These are phyloP conservation scores for Panicum hallii DNA, from an alignment of 202 grass and related monocot species.

Conservation along the genomic window DNA sequence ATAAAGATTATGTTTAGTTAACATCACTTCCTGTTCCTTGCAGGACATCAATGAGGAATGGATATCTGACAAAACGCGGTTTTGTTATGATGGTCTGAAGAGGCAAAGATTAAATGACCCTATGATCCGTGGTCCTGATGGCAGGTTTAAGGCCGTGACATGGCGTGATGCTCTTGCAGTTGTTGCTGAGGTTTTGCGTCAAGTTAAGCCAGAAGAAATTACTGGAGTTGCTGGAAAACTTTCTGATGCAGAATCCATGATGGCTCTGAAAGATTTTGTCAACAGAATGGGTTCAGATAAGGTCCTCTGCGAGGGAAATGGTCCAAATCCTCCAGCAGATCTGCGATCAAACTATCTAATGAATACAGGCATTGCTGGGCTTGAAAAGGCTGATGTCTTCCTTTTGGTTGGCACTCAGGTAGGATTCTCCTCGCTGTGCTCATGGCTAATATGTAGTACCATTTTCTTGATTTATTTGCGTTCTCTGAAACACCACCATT, in stretches of 20 bases:
- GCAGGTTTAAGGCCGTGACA: constrained; percentile 85
- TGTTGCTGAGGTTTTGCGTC: constrained; percentile 84
- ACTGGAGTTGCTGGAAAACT: constrained; percentile 91
- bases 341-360: constrained; percentile 86
- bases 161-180: constrained; percentile 91
- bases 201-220: constrained; percentile 94
- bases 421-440: constrained; percentile 33
- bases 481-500: not conserved
- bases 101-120: constrained; percentile 98
- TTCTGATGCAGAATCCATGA: constrained; percentile 99
- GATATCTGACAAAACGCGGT: constrained; percentile 99
- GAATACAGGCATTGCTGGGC: constrained; percentile 85
- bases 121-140: constrained; percentile 97
- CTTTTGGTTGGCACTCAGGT: constrained; percentile 99
- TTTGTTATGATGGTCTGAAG: constrained; percentile 98
- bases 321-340: constrained; percentile 77
- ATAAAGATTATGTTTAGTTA: constrained; percentile 4
- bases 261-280: constrained; percentile 95
- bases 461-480: constrained; percentile 10
- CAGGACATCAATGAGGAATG: constrained; percentile 99
- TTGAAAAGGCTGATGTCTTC: constrained; percentile 96
- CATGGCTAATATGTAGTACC: not conserved
- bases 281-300: constrained; percentile 96
- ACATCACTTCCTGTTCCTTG: constrained; percentile 5
- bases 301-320: constrained; percentile 91